Conservation (phyloP, 2,329 filamentous ascomycete species). For the Pseudogymnoascus sp. region DNA sequence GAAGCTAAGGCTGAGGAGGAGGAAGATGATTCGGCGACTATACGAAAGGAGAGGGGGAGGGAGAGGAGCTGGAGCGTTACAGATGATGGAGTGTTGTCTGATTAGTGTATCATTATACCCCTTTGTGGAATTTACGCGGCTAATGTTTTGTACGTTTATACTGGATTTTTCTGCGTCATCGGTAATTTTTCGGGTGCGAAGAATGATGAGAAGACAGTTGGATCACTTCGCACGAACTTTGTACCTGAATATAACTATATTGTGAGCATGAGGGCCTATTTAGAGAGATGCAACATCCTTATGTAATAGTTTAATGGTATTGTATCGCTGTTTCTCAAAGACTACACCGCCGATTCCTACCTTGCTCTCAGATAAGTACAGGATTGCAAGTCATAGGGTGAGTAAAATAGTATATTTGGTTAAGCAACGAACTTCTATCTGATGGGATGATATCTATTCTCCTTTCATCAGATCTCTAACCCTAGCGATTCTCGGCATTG, state of each 20-base stretch:
- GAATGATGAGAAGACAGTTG: not conserved
- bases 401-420: not conserved
- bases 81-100: conserved; percentile 19
- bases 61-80: conserved; percentile 24
- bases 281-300: not conserved
- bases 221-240: not conserved
- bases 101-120: conserved; percentile 9
- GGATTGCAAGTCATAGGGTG: not conserved
- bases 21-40: not conserved
- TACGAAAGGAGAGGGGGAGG: not conserved
- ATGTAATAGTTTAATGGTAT: not conserved
- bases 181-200: not conserved
- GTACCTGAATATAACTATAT: not conserved
- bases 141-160: conserved; percentile 4
- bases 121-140: not conserved
- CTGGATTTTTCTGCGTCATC: not conserved
- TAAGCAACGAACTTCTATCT: not conserved
- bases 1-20: not conserved
- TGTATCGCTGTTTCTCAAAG: not conserved
- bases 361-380: not conserved
- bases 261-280: no score
- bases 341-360: not conserved
- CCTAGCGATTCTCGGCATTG: not conserved
- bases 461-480: not conserved
- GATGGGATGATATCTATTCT: not conserved